phyloP scores from a whole-genome alignment of 2,329 filamentous ascomycete species.

The Capronia americana region DNA sequence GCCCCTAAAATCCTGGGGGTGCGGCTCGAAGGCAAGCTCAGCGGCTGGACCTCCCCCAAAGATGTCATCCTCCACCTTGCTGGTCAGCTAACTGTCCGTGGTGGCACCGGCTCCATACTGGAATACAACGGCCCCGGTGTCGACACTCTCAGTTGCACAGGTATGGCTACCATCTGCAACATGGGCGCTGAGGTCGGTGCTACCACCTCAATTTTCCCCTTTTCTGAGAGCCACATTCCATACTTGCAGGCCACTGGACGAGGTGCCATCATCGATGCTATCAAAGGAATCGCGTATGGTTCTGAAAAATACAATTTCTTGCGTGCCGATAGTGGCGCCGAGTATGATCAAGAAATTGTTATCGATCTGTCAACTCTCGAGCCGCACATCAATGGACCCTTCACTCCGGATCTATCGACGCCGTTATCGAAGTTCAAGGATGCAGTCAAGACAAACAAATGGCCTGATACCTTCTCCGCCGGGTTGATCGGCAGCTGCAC shows the following conservation, averaged over 20 bases:
- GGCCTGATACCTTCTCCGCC: slow-evolving; percentile 89
- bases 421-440: slow-evolving; percentile 89
- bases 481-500: slow-evolving; percentile 97
- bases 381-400: slow-evolving; percentile 95
- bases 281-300: slow-evolving; percentile 65
- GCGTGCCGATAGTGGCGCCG: slow-evolving; percentile 76
- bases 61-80: slow-evolving; percentile 92
- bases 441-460: slow-evolving; percentile 80
- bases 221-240: slow-evolving; percentile 79
- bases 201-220: slow-evolving; percentile 96
- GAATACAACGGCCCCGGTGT: slow-evolving; percentile 94
- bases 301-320: slow-evolving; percentile 69
- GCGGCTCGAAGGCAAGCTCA: slow-evolving; percentile 79
- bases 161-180: slow-evolving; percentile 90
- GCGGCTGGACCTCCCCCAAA: slow-evolving; percentile 92
- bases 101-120: slow-evolving; percentile 91
- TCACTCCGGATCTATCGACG: slow-evolving; percentile 93
- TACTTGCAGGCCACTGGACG: slow-evolving; percentile 88
- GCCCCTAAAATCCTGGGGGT: slow-evolving; percentile 91
- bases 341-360: slow-evolving; percentile 89
- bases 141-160: slow-evolving; percentile 85
- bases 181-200: slow-evolving; percentile 88
- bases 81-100: slow-evolving; percentile 87
- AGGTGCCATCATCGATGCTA: slow-evolving; percentile 70
- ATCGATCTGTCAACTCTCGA: slow-evolving; percentile 91